Conservation (phyloP, 495 filamentous ascomycete species). For the Cryomyces antarcticus region DNA sequence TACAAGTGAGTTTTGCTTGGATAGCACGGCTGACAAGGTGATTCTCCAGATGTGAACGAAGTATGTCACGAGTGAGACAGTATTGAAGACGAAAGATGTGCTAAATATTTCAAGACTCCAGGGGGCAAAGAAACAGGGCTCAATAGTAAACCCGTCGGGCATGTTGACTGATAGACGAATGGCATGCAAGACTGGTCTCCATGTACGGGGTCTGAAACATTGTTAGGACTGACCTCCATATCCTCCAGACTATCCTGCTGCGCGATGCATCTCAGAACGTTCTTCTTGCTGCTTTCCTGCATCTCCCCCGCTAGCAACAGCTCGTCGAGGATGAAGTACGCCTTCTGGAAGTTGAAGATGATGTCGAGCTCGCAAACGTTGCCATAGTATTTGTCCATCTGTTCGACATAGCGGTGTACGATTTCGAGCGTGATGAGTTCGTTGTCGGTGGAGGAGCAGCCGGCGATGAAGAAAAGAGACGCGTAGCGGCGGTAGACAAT, state of each 20-base stretch:
- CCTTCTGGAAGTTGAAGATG: constrained; percentile 99
- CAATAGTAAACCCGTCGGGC: neutral
- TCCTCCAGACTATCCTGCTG: constrained; percentile 91
- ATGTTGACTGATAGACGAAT: neutral
- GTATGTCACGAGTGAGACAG: too few relatives aligned
- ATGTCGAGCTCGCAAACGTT: constrained; percentile 99
- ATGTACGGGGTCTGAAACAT: neutral
- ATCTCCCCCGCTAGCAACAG: constrained; percentile 88
- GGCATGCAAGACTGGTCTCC: neutral
- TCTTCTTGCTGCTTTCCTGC: constrained; percentile 99
- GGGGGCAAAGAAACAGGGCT: neutral
- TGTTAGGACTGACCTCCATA: constrained; percentile 64
- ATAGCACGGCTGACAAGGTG: too few relatives aligned
- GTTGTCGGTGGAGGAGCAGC: constrained; percentile 85
- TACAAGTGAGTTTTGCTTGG: too few relatives aligned
- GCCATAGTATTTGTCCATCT: constrained; percentile 99
- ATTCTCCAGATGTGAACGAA: too few relatives aligned
- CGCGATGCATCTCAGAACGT: constrained; percentile 80
- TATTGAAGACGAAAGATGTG: too few relatives aligned
- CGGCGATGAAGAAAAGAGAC: constrained; percentile 97
- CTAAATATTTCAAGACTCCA: constrained; percentile 12
- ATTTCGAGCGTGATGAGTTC: constrained; percentile 96
- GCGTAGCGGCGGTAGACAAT: constrained; percentile 98
- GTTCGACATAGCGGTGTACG: constrained; percentile 96
- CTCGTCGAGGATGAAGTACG: constrained; percentile 97